These are phyloP conservation scores for Triticum aestivum DNA, from an alignment of 176 grass and related monocot species.

Conservation along the genomic window IWGSC_CS_RefSeq_v2.1 NC_057804.1:134188215-134188714, in stretches of 20 bases:
- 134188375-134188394: slow-evolving; percentile 90
- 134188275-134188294: slow-evolving; percentile 44
- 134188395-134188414: slow-evolving; percentile 94
- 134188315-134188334: background rate
- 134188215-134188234: slow-evolving; percentile 79
- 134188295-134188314: background rate
- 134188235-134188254: slow-evolving; percentile 85
- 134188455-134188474: slow-evolving; percentile 86
- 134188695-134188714: slow-evolving; percentile 91
- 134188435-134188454: slow-evolving; percentile 70
- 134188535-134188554: slow-evolving; percentile 89
- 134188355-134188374: slow-evolving; percentile 38
- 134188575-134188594: slow-evolving; percentile 97
- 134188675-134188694: slow-evolving; percentile 87
- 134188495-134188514: slow-evolving; percentile 72
- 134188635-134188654: slow-evolving; percentile 87
- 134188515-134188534: slow-evolving; percentile 77
- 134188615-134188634: slow-evolving; percentile 63
- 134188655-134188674: slow-evolving; percentile 94
- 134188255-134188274: slow-evolving; percentile 94
- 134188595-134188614: slow-evolving; percentile 43
- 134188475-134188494: slow-evolving; percentile 86
- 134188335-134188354: background rate
- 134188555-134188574: slow-evolving; percentile 98
- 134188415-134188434: slow-evolving; percentile 81